Evolutionary conservation across 371 early-diverging fungal genomes (phyloP).

Genomic region (Choanephora cucurbitarum): DNA sequence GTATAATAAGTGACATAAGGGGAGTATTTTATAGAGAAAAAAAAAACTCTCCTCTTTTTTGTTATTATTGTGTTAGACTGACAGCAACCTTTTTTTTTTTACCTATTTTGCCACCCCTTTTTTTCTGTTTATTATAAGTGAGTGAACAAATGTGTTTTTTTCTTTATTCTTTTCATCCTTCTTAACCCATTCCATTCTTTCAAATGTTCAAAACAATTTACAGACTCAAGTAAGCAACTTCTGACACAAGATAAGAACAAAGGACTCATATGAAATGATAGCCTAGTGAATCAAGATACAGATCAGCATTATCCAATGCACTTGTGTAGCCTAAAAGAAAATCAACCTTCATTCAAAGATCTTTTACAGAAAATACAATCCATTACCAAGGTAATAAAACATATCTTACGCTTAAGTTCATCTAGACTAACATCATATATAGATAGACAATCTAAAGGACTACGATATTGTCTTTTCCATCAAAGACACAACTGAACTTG

Average conservation of each 20-base stretch:
- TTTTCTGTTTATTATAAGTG: slow-evolving; percentile 13
- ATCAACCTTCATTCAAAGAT: slow-evolving; percentile 38
- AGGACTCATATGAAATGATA: slow-evolving; percentile 8
- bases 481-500: too few species aligned
- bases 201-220: slow-evolving; percentile 22
- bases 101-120: too few species aligned
- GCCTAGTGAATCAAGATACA: slow-evolving; percentile 37
- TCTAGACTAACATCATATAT: too few species aligned
- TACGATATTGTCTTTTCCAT: slow-evolving; percentile 29
- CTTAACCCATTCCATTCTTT: slow-evolving; percentile 22
- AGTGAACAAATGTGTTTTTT: background rate
- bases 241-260: background rate
- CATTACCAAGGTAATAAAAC: slow-evolving; percentile 23
- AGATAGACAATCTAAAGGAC: slow-evolving; percentile 35
- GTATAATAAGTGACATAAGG: too few species aligned
- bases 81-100: too few species aligned
- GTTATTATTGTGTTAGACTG: too few species aligned
- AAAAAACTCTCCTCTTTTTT: slow-evolving; percentile 13
- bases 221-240: slow-evolving; percentile 11
- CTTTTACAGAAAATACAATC: slow-evolving; percentile 34
- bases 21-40: too few species aligned
- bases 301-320: slow-evolving; percentile 34
- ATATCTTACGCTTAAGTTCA: too few species aligned
- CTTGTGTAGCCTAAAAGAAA: slow-evolving; percentile 36
- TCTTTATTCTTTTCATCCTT: background rate